Base-by-base conservation (phyloP, 768 basidiomycete species). In the Psilocybe azurescens region DNA sequence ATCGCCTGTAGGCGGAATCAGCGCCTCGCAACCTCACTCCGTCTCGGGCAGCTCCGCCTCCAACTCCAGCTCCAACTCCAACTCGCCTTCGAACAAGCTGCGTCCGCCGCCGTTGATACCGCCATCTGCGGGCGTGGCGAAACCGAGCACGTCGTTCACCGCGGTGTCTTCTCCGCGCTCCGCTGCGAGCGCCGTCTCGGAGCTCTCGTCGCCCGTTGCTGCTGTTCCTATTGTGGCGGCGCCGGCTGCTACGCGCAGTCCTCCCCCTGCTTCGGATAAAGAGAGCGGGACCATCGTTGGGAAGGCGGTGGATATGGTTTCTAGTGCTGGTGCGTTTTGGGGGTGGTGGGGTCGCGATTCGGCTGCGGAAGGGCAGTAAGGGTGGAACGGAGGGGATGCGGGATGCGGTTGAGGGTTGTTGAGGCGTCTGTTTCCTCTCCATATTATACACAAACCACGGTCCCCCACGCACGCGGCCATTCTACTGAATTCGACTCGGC, bases 231-330 rank as follows among this genome's bases (percentile, higher is more conserved):
- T 14, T 1, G 4, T 44, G 14, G 7, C 62, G 67, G 39, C 55
- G 56, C 36, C 33, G 50, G 18, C 56, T 61, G 61, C 68, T 55
- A 65, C 63, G n/a, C 44, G 58, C 32, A 66, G 67, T 41, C 67
- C 66, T 10, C 51, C 59, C 41, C 33, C 62, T 33, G 65, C 62
- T 11, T 44, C 41, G 41, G 41, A 44, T 13, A 44, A 16, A 1
- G 66, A 46, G 18, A 69, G 64, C 10, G 72, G 73, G 44, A 78
- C 78, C 38, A 79, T 83, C 24, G 78, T 83, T 30, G 76, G 75
- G 51, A 83, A 83, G 70, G 81, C 93, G 24, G 91, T 89, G 18
- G 92, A 90, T 56, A 91, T 95, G 44, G 90, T 95, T 60, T 88
- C 86, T 48, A 88, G 83, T 55, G 94, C 94, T 2, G 88, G 91